Base-by-base conservation (phyloP, 352 stramenopile genomes). In the Phytopythium delawarense region DNA sequence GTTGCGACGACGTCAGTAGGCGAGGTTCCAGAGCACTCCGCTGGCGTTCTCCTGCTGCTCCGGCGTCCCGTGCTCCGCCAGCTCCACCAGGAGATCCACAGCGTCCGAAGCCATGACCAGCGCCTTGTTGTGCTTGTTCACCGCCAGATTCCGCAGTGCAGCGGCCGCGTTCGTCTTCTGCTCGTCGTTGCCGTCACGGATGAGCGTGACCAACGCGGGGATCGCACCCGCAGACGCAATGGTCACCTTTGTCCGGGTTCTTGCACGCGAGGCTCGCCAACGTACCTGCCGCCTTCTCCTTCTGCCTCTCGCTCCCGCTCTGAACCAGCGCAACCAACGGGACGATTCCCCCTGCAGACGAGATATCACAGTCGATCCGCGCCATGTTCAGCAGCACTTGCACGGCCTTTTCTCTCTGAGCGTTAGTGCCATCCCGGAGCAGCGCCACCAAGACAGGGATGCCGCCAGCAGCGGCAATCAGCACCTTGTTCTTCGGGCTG, bases 231-330 rank as follows among this genome's bases (percentile, higher is more conserved):
- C 34, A 1, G n/a, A 11, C 9, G 30, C 34, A 20, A 58, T 58
- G 4, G 1, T 5, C 32, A 34, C 18, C 52, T 58, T 58, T 9
- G 37, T 58, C 23, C 12, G 34, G 34, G 34, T 58, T 44, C 34
- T 34, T 20, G 16, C 34, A 44, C 15, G 30, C 34, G 37, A 58
- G 34, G 13, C 32, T 32, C 25, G 34, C 23, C 52, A 58, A 20
- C 52, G 37, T n/a, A 4, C 46, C 46, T 7, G 46, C 46, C 23
- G 46, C 46, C 12, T 46, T 58, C 37, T 58, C n/a, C 34, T 46
- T 40, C 52, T 58, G 52, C 9, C 2, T 9, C 11, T 34, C 52
- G 32, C 1, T 58, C 1, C 45, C 57, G 13, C 21, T 13, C 1
- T 32, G 34, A 4, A 50, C 3, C 39, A 57, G 18, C 34, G 30